Evolutionary conservation across 371 early-diverging fungal species (phyloP).

Genomic region (Rhizopus sp.): DNA sequence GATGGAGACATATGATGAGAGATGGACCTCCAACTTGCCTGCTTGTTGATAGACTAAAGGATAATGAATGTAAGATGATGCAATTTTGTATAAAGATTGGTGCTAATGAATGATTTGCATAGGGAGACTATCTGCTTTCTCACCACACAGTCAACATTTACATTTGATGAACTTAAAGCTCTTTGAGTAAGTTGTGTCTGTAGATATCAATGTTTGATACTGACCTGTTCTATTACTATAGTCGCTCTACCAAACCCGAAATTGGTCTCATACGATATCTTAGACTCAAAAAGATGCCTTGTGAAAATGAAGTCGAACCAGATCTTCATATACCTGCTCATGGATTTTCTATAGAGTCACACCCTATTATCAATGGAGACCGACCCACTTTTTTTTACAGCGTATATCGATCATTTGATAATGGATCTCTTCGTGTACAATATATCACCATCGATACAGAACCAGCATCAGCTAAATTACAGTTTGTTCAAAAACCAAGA

Average conservation of each 20-base stretch:
- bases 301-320: neutral
- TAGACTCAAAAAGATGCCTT: neutral
- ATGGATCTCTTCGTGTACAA: constrained; percentile 18
- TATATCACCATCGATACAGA: constrained; percentile 5
- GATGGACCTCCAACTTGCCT: constrained; percentile 11
- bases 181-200: neutral
- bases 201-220: neutral
- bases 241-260: neutral
- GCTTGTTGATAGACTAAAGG: neutral
- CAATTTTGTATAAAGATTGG: no score
- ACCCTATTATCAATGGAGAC: neutral
- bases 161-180: neutral
- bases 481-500: neutral
- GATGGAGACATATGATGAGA: constrained; percentile 12
- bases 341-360: neutral
- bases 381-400: constrained; percentile 1
- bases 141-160: neutral
- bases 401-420: constrained; percentile 18
- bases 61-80: constrained; percentile 8
- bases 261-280: neutral
- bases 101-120: neutral
- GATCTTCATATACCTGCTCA: neutral
- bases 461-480: neutral
- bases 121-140: neutral
- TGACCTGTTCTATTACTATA: no score